These are phyloP conservation scores for Gossypium trilobum DNA, from an alignment of 441 rosid genomes.

Conservation along the genomic window DNA sequence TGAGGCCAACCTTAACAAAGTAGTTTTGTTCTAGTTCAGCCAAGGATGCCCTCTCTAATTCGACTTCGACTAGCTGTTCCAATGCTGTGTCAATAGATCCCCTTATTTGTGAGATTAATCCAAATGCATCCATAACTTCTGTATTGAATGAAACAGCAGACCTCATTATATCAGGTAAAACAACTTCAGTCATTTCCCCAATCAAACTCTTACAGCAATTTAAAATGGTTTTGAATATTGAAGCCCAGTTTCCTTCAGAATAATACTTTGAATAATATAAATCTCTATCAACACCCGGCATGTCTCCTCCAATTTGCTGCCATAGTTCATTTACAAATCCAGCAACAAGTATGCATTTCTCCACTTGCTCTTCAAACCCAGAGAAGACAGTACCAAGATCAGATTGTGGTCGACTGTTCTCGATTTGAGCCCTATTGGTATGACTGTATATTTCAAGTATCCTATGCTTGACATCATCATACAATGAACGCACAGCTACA, in stretches of 20 bases:
- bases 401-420: slow-evolving; percentile 26
- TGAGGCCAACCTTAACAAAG: slow-evolving; percentile 75
- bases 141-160: slow-evolving; percentile 64
- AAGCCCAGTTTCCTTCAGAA: slow-evolving; percentile 56
- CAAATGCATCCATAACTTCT: slow-evolving; percentile 86
- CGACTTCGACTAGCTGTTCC: slow-evolving; percentile 73
- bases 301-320: slow-evolving; percentile 40
- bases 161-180: slow-evolving; percentile 61
- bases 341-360: slow-evolving; percentile 59
- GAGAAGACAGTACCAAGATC: slow-evolving; percentile 44
- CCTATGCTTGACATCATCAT: slow-evolving; percentile 51
- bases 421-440: slow-evolving; percentile 34
- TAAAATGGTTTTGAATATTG: slow-evolving; percentile 49
- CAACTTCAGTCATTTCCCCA: slow-evolving; percentile 63
- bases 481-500: slow-evolving; percentile 54
- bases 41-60: slow-evolving; percentile 72
- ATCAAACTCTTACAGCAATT: slow-evolving; percentile 52
- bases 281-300: slow-evolving; percentile 26
- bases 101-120: slow-evolving; percentile 72
- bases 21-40: slow-evolving; percentile 81
- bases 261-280: slow-evolving; percentile 25
- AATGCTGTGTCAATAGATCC: slow-evolving; percentile 76
- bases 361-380: slow-evolving; percentile 76
- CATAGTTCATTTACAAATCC: slow-evolving; percentile 57
- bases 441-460: slow-evolving; percentile 40